A percentile compares a stretch with the other conserved stretches of the same genome.
phyloP scores from a whole-genome alignment of 345 rosid genomes.

The Reutealis trisperma region DNA sequence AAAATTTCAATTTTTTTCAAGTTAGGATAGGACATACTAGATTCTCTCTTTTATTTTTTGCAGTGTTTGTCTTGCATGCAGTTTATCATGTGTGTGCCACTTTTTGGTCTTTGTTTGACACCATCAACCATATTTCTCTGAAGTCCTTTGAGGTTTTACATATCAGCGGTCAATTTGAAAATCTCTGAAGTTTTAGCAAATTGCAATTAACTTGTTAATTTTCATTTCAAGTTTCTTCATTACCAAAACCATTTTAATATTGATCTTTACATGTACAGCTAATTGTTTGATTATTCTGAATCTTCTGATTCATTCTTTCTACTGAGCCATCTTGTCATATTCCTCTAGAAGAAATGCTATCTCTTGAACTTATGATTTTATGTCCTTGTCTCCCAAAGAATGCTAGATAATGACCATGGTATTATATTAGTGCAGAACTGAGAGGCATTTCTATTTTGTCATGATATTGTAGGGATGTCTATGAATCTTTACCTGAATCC shows the following conservation, averaged over 20 bases:
- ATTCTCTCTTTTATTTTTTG: neutral
- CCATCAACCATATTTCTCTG: neutral
- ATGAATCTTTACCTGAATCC: too few relatives aligned
- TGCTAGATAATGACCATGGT: neutral
- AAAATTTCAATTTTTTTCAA: neutral
- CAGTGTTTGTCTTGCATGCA: neutral
- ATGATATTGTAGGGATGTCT: neutral
- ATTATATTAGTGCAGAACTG: neutral
- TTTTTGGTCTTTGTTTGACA: constrained; percentile 5
- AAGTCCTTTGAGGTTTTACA: neutral
- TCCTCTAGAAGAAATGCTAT: neutral
- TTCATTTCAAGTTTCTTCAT: neutral
- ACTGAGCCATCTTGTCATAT: neutral
- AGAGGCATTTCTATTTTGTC: neutral
- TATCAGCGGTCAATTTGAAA: neutral
- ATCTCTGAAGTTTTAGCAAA: neutral
- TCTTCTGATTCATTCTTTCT: neutral
- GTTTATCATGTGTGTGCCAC: neutral
- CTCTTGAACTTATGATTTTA: neutral
- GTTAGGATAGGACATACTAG: neutral
- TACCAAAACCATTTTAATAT: neutral
- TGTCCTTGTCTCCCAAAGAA: neutral
- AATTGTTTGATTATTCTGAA: neutral
- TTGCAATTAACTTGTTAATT: neutral
- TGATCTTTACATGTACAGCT: neutral